Evolutionary conservation across 1,284 basidiomycete species (phyloP).

Genomic region (Rhizoctonia solani): DNA sequence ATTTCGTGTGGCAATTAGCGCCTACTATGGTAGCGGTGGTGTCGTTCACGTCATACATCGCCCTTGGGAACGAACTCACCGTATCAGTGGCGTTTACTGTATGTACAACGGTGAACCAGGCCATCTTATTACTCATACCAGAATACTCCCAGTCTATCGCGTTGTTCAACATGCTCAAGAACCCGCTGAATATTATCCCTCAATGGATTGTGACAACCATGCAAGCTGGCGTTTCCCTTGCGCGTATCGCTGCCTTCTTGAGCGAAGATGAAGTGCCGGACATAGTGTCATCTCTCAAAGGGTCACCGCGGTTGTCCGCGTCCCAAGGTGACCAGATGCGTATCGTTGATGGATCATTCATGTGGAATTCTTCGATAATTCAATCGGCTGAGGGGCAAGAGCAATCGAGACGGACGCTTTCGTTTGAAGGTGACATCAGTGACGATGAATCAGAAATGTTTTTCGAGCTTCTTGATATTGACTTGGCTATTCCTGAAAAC

Average conservation of each 20-base stretch:
- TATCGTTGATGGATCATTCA: conserved; percentile 65
- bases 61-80: conserved; percentile 65
- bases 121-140: neutral
- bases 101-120: conserved; percentile 40
- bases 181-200: conserved; percentile 72
- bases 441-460: conserved; percentile 41
- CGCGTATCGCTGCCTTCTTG: conserved; percentile 25
- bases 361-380: conserved; percentile 59
- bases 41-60: conserved; percentile 66
- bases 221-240: conserved; percentile 44
- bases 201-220: conserved; percentile 65
- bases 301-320: conserved; percentile 12
- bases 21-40: conserved; percentile 72
- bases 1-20: conserved; percentile 63
- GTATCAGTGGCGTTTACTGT: conserved; percentile 73
- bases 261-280: conserved; percentile 33
- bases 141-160: conserved; percentile 59
- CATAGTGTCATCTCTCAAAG: conserved; percentile 19
- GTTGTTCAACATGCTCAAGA: conserved; percentile 58
- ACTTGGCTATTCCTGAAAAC: conserved; percentile 70
- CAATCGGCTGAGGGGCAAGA: conserved; percentile 17
- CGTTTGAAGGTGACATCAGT: conserved; percentile 51
- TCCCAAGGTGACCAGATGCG: conserved; percentile 55
- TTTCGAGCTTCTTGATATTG: conserved; percentile 70
- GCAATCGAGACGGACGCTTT: neutral